Percentiles rank a stretch among this genome's conserved stretches.
phyloP scores from a whole-genome alignment of 2,329 filamentous ascomycete genomes.

The Microsporum audouinii region DNA sequence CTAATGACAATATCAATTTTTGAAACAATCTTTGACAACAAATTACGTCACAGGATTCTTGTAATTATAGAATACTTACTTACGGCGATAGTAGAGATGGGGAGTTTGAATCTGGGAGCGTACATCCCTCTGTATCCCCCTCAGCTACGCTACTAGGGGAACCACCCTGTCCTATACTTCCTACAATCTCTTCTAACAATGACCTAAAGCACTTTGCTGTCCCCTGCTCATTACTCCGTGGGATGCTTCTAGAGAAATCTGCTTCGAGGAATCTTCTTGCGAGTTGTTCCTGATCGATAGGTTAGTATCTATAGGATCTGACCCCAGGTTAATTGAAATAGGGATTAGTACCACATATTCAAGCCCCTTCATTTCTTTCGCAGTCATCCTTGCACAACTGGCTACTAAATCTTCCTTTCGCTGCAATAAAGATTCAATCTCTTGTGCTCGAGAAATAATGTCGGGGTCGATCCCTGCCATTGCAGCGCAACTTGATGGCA shows the following conservation, averaged over 20 bases:
- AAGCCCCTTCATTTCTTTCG: conserved; percentile 54
- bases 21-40: not conserved
- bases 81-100: not conserved
- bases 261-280: conserved; percentile 48
- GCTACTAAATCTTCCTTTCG: conserved; percentile 65
- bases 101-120: not conserved
- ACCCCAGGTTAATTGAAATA: not conserved
- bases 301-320: not conserved
- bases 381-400: conserved; percentile 57
- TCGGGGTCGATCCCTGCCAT: conserved; percentile 68
- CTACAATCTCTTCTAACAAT: not conserved
- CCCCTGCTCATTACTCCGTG: not conserved
- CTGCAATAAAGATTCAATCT: conserved; percentile 55
- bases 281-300: conserved; percentile 35
- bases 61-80: not conserved
- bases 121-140: not conserved
- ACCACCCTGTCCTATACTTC: not conserved
- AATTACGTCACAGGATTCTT: not conserved
- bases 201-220: not conserved
- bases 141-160: not conserved
- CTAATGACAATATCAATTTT: not conserved
- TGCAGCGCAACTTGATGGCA: conserved; percentile 53
- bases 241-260: conserved; percentile 24
- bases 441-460: conserved; percentile 64
- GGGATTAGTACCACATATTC: conserved; percentile 46